Evolutionary conservation across 129 eudicot genomes (phyloP), one percentile per base, ranked within the genome.

Genomic region (Tagetes patula): DNA sequence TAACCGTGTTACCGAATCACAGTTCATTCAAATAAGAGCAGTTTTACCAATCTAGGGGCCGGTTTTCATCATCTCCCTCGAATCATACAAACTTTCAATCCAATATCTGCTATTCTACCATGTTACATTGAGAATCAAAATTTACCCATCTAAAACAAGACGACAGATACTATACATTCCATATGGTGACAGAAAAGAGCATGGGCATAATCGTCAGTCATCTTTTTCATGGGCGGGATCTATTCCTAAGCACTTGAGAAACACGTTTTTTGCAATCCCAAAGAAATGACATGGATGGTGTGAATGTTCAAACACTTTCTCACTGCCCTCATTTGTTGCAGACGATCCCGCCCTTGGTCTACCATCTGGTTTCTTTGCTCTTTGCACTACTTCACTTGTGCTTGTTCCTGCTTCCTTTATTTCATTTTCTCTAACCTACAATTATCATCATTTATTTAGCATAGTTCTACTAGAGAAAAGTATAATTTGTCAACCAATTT

Each of bases 211-310:
- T 40, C 36, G 65, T 86, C 79, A 61, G 3, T 61, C 66, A 1
- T 61, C 42, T 36, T 61, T 61, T 61, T 61, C 66, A 34, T 4
- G 79, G 43, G 69, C 9, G 30, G 83, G 75, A 73, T 77, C 88
- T 41, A 89, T 75, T 9, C 96, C 96, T 68, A 89, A 74, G 61
- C 96, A 89, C 83, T 89, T 86, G 20, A 89, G 88, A 30, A 89
- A 84, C 2, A 85, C 92, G 70, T 89, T 82, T 74, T 81, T 89
- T 40, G 96, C 96, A 48, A 84, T 40, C 65, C 84, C 90, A 77
- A 89, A 40, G 63, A 80, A 78, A 79, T 85, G 38, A 79, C 96
- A 89, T 6, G 96, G 96, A 48, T 89, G 91, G 65, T 71, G 75
- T 5, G 88, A 61, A 4, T 59, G 83, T 50, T 79, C 79, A 34